Conservation (phyloP, 2,329 filamentous ascomycete genomes). For the Ophioceras dolichostomum region DNA sequence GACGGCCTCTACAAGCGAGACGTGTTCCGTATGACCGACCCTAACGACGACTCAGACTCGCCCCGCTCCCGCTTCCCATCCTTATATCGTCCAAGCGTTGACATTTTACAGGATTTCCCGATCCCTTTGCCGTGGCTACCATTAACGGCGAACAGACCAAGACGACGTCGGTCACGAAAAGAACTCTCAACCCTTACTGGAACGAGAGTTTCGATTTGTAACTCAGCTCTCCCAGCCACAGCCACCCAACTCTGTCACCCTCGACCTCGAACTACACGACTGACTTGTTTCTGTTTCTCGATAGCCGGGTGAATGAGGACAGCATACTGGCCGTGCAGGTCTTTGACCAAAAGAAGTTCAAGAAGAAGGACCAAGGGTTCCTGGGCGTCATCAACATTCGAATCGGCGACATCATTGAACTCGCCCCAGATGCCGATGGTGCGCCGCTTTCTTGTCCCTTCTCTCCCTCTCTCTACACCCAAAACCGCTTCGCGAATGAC, state of each 20-base stretch:
- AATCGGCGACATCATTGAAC: constrained; percentile 86
- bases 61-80: neutral
- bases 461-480: constrained; percentile 5
- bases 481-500: too few relatives aligned
- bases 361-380: constrained; percentile 99
- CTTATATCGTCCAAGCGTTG: too few relatives aligned
- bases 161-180: constrained; percentile 94
- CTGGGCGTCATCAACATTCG: constrained; percentile 95
- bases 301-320: constrained; percentile 83
- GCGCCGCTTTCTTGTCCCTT: constrained; percentile 11
- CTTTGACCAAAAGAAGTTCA: constrained; percentile 99
- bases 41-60: too few relatives aligned
- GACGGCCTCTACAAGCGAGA: constrained; percentile 98
- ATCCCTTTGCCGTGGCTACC: constrained; percentile 94
- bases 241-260: too few relatives aligned
- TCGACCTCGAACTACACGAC: constrained; percentile 4
- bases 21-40: constrained; percentile 71
- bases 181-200: constrained; percentile 99
- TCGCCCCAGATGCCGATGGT: constrained; percentile 88
- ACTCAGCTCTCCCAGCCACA: constrained; percentile 17
- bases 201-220: constrained; percentile 99
- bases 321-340: constrained; percentile 97
- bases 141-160: constrained; percentile 96
- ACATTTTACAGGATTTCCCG: constrained; percentile 66
- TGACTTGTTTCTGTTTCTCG: constrained; percentile 9